Percentiles rank a stretch among this genome's conserved stretches.
Evolutionary conservation across 2,329 filamentous ascomycete genomes (phyloP).

Genomic region (Pyrenochaeta sp.): DNA sequence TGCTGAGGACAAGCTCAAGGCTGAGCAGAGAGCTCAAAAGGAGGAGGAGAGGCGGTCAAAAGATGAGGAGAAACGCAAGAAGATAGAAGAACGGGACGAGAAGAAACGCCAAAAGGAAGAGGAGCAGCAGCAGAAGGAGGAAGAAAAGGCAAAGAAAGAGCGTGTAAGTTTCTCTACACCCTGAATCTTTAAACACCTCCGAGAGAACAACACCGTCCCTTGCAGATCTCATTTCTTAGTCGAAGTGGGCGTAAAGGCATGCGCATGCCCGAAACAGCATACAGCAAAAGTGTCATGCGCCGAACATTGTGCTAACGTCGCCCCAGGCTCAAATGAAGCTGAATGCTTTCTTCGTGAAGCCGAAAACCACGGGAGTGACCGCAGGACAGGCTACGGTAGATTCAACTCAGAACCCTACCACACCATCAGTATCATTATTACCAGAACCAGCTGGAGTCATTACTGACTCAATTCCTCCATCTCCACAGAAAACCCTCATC

Average conservation of each 20-base stretch:
- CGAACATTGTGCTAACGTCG: conserved; percentile 24
- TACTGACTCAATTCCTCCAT: conserved; percentile 41
- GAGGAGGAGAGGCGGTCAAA: conserved; percentile 40
- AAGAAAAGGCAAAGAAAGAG: conserved; percentile 49
- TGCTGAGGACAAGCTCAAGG: conserved; percentile 46
- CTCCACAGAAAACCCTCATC: conserved; percentile 42
- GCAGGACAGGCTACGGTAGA: conserved; percentile 40
- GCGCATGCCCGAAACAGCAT: no score
- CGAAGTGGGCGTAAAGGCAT: no score
- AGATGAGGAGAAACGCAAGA: conserved; percentile 25
- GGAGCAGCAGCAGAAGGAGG: conserved; percentile 56
- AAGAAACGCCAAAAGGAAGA: conserved; percentile 55
- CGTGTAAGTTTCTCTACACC: conserved; percentile 43
- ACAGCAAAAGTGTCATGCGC: neutral
- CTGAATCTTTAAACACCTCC: neutral
- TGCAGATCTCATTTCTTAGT: no score
- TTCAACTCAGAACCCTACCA: conserved; percentile 43
- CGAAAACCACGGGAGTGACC: conserved; percentile 45
- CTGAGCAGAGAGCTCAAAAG: conserved; percentile 47
- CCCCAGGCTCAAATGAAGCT: conserved; percentile 52
- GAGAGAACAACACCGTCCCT: neutral
- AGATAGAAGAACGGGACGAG: conserved; percentile 48
- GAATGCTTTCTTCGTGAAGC: conserved; percentile 56
- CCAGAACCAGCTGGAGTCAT: conserved; percentile 22
- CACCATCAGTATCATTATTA: conserved; percentile 36